Conservation (phyloP, 305 asterid species). For the Rubia balearica region DNA sequence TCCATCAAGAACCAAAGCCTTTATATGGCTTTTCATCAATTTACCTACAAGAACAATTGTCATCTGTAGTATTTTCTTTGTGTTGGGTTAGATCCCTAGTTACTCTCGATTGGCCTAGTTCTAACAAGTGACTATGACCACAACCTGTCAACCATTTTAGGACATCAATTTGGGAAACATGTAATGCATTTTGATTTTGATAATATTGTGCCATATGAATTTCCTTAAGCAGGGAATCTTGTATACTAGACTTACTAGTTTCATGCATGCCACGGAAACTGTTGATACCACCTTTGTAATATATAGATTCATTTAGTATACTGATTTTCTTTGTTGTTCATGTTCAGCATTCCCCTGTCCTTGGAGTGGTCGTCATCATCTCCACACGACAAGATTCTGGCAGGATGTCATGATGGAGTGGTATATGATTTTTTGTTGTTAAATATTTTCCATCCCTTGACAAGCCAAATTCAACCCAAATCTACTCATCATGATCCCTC, state of each 20-base stretch:
- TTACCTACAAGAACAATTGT: neutral
- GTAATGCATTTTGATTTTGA: neutral
- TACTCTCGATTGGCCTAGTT: neutral
- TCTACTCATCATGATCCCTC: neutral
- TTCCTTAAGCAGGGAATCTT: neutral
- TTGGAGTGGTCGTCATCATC: conserved; percentile 85
- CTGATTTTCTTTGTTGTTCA: neutral
- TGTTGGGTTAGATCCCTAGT: neutral
- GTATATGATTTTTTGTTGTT: conserved; percentile 29
- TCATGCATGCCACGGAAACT: neutral
- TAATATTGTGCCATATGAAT: neutral
- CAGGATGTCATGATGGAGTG: conserved; percentile 99
- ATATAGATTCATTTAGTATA: neutral
- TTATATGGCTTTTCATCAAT: neutral
- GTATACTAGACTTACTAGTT: neutral
- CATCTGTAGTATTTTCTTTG: neutral
- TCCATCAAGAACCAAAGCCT: neutral
- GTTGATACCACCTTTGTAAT: neutral
- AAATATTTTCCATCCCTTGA: neutral
- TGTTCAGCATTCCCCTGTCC: conserved; percentile 70
- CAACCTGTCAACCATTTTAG: neutral
- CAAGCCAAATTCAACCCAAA: neutral
- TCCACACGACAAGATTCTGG: conserved; percentile 71
- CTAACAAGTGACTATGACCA: neutral
- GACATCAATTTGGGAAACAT: neutral